Conservation (phyloP, 352 stramenopile genomes). For the Phytophthora kernoviae region DNA sequence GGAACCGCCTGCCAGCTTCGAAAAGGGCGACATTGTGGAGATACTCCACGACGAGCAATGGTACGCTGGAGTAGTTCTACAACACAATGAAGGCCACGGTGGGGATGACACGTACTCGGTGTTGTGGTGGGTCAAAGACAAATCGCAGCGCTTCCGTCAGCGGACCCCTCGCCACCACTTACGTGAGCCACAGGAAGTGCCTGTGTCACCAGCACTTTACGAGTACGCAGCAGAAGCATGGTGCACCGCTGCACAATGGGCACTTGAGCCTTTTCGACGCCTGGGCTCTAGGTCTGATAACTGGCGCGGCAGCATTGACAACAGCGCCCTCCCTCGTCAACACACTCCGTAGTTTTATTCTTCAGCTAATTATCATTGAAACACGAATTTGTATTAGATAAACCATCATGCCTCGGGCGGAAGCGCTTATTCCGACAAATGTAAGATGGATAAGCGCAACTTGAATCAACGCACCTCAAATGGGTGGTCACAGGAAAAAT, state of each 20-base stretch:
- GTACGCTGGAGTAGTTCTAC: conserved; percentile 70
- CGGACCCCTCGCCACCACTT: conserved; percentile 53
- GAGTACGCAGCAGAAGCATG: conserved; percentile 63
- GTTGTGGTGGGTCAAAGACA: conserved; percentile 82
- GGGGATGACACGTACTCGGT: conserved; percentile 69
- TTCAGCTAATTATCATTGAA: background rate
- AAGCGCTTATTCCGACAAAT: background rate
- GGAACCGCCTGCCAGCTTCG: conserved; percentile 32
- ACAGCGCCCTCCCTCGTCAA: background rate
- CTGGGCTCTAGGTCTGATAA: conserved; percentile 39
- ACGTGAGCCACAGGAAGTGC: conserved; percentile 42
- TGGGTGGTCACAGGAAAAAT: conserved; percentile 4
- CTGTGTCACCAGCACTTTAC: conserved; percentile 43
- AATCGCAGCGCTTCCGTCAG: conserved; percentile 76
- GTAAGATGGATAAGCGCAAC: conserved; percentile 6
- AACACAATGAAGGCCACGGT: conserved; percentile 51
- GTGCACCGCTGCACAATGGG: conserved; percentile 49
- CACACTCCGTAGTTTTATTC: conserved; percentile 10
- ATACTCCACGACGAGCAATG: conserved; percentile 55
- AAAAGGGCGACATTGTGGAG: conserved; percentile 71
- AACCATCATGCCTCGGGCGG: too few species aligned
- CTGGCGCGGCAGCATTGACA: conserved; percentile 3
- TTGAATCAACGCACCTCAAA: conserved; percentile 20
- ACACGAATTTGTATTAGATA: too few species aligned
- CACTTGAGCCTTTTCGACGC: conserved; percentile 44